Percentiles rank a stretch among this genome's conserved stretches.
These are phyloP conservation scores for Paraphoma sp. DNA, from an alignment of 2,329 filamentous ascomycete genomes.

Conservation along the genomic window DNA sequence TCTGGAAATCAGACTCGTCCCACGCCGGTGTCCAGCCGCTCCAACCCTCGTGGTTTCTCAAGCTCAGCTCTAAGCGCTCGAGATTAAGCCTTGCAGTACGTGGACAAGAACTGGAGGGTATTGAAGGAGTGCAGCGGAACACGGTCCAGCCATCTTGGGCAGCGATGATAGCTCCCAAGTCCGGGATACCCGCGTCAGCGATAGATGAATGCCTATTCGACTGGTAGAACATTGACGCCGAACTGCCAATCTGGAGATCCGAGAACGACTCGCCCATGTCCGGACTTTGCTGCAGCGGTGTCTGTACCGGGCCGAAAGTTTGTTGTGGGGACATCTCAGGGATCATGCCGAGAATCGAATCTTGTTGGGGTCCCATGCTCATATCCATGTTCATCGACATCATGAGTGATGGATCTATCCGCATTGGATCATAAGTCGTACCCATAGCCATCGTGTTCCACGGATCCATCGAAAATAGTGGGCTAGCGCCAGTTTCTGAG, in stretches of 20 bases:
- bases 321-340: constrained; percentile 50
- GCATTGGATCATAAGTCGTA: constrained; percentile 52
- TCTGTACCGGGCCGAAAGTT: constrained; percentile 50
- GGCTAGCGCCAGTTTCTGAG: constrained; percentile 52
- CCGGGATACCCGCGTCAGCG: constrained; percentile 44
- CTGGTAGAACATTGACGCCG: constrained; percentile 50
- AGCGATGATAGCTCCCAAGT: constrained; percentile 57
- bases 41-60: constrained; percentile 60
- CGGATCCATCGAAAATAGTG: constrained; percentile 56
- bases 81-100: constrained; percentile 59
- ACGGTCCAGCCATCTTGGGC: constrained; percentile 61
- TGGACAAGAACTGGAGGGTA: constrained; percentile 57
- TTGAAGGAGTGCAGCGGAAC: constrained; percentile 59
- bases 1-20: constrained; percentile 56
- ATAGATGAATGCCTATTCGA: constrained; percentile 51
- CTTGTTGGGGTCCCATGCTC: constrained; percentile 47
- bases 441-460: constrained; percentile 57
- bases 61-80: constrained; percentile 58
- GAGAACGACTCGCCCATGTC: constrained; percentile 56
- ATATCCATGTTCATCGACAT: constrained; percentile 55
- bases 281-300: constrained; percentile 56
- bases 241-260: constrained; percentile 54
- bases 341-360: constrained; percentile 55
- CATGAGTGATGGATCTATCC: constrained; percentile 54
- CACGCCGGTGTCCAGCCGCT: constrained; percentile 58